Evolutionary conservation across 768 basidiomycete species (phyloP).

Genomic region (Sarcodon sp.): DNA sequence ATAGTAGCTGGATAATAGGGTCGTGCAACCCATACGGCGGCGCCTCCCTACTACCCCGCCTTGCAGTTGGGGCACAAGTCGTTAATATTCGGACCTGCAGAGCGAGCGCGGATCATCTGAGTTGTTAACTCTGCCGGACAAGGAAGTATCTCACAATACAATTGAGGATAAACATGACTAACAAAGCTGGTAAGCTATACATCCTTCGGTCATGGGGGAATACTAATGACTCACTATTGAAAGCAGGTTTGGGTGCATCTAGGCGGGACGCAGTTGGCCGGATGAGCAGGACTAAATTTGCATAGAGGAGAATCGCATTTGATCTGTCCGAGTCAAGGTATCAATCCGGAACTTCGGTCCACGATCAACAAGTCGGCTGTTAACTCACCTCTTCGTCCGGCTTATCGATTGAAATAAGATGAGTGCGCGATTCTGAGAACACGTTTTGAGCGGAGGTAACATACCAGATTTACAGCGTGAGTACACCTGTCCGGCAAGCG

Average conservation of each 20-base stretch:
- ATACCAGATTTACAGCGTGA: slow-evolving; percentile 31
- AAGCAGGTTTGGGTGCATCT: slow-evolving; percentile 30
- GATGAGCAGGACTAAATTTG: slow-evolving; percentile 43
- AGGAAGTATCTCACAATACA: slow-evolving; percentile 31
- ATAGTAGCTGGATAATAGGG: not conserved
- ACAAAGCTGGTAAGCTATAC: slow-evolving; percentile 3
- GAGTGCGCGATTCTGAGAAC: not conserved
- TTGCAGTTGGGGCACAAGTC: slow-evolving; percentile 42
- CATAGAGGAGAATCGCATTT: slow-evolving; percentile 31
- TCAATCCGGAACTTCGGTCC: slow-evolving; percentile 3
- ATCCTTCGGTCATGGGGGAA: no score
- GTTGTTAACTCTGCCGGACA: not conserved
- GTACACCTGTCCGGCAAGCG: slow-evolving; percentile 21
- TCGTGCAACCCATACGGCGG: not conserved
- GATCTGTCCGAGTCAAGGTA: slow-evolving; percentile 22
- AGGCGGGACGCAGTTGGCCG: slow-evolving; percentile 25
- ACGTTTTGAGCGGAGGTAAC: slow-evolving; percentile 6
- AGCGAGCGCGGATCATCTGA: no score
- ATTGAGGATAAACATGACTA: slow-evolving; percentile 26
- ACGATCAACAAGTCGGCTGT: not conserved
- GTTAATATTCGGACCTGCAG: slow-evolving; percentile 44
- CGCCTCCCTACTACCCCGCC: slow-evolving; percentile 2
- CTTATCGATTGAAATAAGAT: slow-evolving; percentile 10
- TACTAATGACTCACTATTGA: slow-evolving; percentile 29
- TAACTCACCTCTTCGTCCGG: slow-evolving; percentile 23